Conservation (phyloP, 73 alveolate species). For the Effrenium voratum region DNA sequence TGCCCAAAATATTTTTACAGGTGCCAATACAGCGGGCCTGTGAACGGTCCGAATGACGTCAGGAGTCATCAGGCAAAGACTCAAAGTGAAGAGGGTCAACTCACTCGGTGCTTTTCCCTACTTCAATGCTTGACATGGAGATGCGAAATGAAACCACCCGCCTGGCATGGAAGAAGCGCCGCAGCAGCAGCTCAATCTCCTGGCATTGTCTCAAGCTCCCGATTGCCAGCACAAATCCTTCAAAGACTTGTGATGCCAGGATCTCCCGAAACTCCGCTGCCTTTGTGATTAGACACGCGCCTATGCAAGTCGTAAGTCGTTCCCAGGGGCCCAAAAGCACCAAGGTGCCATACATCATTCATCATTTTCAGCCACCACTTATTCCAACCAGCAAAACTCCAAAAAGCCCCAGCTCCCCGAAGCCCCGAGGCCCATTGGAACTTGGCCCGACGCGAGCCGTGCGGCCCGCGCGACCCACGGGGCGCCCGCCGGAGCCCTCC, state of each 20-base stretch:
- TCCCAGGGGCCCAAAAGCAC: not conserved
- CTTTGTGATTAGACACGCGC: too few species aligned
- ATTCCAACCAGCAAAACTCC: not conserved
- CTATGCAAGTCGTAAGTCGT: not conserved
- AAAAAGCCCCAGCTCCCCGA: not conserved
- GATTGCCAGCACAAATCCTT: not conserved
- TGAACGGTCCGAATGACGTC: too few species aligned
- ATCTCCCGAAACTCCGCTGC: not conserved
- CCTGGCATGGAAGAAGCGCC: slow-evolving; percentile 90
- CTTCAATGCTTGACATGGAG: too few species aligned
- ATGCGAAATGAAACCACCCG: too few species aligned
- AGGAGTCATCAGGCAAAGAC: too few species aligned
- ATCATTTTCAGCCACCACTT: not conserved
- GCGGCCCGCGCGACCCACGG: not conserved
- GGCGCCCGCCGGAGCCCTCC: not conserved
- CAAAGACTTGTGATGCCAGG: not conserved
- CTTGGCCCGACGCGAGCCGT: not conserved
- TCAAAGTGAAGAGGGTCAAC: too few species aligned
- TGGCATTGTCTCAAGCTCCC: not conserved
- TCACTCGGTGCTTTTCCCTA: too few species aligned
- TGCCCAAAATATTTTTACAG: too few species aligned
- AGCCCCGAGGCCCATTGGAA: not conserved
- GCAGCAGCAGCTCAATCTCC: slow-evolving; percentile 85
- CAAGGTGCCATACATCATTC: not conserved
- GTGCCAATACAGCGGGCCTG: too few species aligned